These are phyloP conservation scores for Cladosporium halotolerans DNA, from an alignment of 2,329 filamentous ascomycete genomes.

Conservation along the genomic window DNA sequence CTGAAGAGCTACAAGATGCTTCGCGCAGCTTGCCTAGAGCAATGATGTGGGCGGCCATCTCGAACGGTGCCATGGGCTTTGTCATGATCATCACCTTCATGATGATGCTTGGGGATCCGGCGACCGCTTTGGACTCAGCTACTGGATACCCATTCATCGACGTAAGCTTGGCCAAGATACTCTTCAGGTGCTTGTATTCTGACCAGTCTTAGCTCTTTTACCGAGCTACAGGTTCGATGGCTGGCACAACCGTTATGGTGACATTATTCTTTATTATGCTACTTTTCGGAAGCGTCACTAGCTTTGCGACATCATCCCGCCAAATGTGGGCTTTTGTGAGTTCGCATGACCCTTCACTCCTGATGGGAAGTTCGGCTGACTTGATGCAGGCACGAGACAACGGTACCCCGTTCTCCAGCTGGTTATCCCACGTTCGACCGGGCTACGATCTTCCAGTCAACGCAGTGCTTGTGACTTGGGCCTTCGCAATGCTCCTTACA, in stretches of 20 bases:
- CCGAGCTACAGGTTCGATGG: conserved; percentile 30
- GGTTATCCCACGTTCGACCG: conserved; percentile 20
- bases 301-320: conserved; percentile 36
- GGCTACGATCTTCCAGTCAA: conserved; percentile 28
- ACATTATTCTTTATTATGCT: conserved; percentile 34
- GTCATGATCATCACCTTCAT: conserved; percentile 28
- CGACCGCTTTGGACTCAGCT: conserved; percentile 18
- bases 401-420: conserved; percentile 34
- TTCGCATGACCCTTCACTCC: conserved; percentile 10
- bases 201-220: conserved; percentile 30
- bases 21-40: conserved; percentile 13
- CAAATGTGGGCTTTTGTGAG: conserved; percentile 40
- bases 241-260: conserved; percentile 28
- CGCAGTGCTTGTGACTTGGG: conserved; percentile 21
- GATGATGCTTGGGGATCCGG: conserved; percentile 30
- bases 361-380: conserved; percentile 16
- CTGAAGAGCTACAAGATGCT: conserved; percentile 18
- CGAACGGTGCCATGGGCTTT: conserved; percentile 21
- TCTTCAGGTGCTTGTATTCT: conserved; percentile 29
- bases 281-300: conserved; percentile 34
- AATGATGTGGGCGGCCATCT: conserved; percentile 14
- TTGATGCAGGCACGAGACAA: conserved; percentile 32
- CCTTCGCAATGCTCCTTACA: conserved; percentile 21
- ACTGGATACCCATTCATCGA: conserved; percentile 29
- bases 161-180: conserved; percentile 12